Base-by-base conservation (phyloP, 1,139 yeast species). In the Hyphopichia khmerensis region DNA sequence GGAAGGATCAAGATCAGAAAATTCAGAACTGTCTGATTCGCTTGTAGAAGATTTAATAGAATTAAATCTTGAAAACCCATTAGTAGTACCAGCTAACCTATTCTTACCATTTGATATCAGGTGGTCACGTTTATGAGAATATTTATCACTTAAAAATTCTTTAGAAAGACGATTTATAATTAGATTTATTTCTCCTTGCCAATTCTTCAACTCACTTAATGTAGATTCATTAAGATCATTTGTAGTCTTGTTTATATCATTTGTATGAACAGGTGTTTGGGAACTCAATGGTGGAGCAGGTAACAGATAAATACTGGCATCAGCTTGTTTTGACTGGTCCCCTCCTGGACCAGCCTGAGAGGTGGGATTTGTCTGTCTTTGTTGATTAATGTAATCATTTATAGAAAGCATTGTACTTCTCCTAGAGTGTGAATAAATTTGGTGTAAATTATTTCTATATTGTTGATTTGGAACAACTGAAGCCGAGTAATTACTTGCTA, bases 141-240 rank as follows among this genome's bases (percentile, higher is more conserved):
- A 50, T 14, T 38, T 39, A 27, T 36, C 49, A 36, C 50, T 53
- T 31, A 67, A 53, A 39, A 64, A 64, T 45, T 73, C 78, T 39
- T 65, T 56, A 9, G 75, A 62, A 39, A 73, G 63, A 48, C 64
- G 68, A 42, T 65, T 67, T 40, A 73, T 66, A 31, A 72, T 64
- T 40, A 62, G 50, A 47, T 72, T 73, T 31, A 73, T 71, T 44
- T 73, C 77, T 13, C 67, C 65, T 51, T 73, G 79, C 79, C 79
- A 73, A 18, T 57, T 61, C 43, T 64, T 66, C 47, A 73, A 69
- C 36, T 73, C 78, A 36, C 68, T 75, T 43, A 64, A 44, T 8
- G 53, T 46, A 15, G 47, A 37, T 6, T 47, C 29, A 18, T 50
- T 50, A 3, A 14, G 17, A 11, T 32, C n/a, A 6, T 10, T 11